phyloP scores from a whole-genome alignment of 768 basidiomycete genomes.

The Hericium rajendrae region DNA sequence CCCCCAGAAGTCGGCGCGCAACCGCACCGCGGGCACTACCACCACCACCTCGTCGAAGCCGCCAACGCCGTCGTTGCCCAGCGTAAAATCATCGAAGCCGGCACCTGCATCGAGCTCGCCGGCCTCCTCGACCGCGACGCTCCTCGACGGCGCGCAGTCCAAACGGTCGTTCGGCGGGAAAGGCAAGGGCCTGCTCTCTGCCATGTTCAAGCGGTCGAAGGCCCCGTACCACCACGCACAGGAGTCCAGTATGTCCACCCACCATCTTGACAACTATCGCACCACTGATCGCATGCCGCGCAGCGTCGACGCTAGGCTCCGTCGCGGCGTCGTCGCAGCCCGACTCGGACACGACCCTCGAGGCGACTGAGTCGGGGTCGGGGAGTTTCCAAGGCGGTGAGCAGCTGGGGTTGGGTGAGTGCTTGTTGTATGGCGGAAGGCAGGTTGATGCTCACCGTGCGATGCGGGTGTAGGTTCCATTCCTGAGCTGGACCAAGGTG shows the following conservation, averaged over 20 bases:
- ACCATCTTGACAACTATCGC: no score
- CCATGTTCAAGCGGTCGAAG: neutral
- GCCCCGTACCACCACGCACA: neutral
- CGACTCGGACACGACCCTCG: no score
- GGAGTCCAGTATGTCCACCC: neutral
- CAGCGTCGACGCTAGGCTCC: no score
- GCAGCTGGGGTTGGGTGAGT: no score
- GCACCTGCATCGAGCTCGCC: neutral
- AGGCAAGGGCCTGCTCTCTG: neutral
- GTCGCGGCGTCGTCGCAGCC: no score
- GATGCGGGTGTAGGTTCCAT: no score
- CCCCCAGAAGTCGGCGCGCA: neutral
- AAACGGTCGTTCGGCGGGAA: neutral
- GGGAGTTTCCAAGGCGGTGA: no score
- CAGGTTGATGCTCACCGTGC: no score
- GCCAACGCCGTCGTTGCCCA: neutral
- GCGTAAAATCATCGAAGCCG: neutral
- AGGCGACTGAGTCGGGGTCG: no score
- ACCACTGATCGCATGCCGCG: no score
- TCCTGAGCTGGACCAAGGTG: no score
- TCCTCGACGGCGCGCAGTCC: neutral
- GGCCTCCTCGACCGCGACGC: neutral
- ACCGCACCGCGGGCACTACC: neutral
- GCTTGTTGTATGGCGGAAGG: no score
- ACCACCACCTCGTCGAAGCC: neutral